Base-by-base conservation (phyloP, 129 eudicot species). In the Escallonia herrerae region DNA sequence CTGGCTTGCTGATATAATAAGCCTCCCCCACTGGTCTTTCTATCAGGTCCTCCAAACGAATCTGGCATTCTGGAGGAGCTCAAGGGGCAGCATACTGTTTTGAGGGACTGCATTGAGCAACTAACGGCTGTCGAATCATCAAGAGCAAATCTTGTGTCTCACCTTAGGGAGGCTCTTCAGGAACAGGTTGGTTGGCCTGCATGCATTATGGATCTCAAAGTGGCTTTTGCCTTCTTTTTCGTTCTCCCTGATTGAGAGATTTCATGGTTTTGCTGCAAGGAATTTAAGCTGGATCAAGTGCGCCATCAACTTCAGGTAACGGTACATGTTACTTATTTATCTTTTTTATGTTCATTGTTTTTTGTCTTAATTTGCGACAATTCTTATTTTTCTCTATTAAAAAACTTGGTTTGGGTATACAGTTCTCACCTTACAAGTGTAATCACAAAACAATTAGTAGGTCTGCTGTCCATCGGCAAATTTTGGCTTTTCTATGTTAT, bases 251-350 rank as follows among this genome's bases (percentile, higher is more conserved):
- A 69, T 49, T 3, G 5, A 41, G 49, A 66, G 58, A 67, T 72
- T 51, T 47, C 64, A 42, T 62, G 66, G 41, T 77, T 62, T 64
- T 61, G 46, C 74, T 80, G 15, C n/a, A 78, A 93, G 99, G 99
- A 83, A 72, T 63, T 65, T 66, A 93, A 93, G 72, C 86, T 89
- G 73, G 95, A 84, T 13, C 81, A 83, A 58, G 72, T 84, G 54
- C 91, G 95, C 49, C 72, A 71, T 69, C 96, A 85, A 74, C 81
- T 93, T 66, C 96, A 83, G 91, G 99, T 89, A 77, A 63, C 40
- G 42, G 33, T 40, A 2, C 56, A 4, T 63, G 38, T 47, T 10
- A 33, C 73, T 63, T 52, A 5, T 43, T 47, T 70, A 40, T n/a
- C 45, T 62, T 40, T 53, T 22, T 22, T 22, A 22, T 22, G 33